Base-by-base conservation (phyloP, 805 yeast genomes). In the Hanseniaspora guilliermondii region DNA sequence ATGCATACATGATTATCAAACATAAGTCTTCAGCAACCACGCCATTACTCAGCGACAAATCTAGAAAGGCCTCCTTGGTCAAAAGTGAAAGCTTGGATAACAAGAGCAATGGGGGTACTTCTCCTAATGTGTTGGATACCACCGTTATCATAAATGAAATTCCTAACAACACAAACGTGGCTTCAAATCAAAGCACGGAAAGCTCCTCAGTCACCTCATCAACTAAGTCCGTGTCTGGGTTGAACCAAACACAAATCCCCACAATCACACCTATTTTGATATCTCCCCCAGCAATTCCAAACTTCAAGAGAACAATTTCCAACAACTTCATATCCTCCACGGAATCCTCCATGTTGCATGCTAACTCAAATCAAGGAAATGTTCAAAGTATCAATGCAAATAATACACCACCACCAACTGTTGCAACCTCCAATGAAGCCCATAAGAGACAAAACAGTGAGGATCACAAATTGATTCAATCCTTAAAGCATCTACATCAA, bases 1-100 rank as follows among this genome's bases (percentile, higher is more conserved):
- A 85, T 64, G 85, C 88, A 0, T 82, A 81, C 73, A 71, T 68
- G 53, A 64, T 62, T 38, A 60, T 54, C 11, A 54, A 44, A 19
- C 53, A 65, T 30, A 57, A 60, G 19, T 58, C 60, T 16, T n/a
- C 25, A 8, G n/a, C 6, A 57, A 57, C 39, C 57, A 57, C 32
- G 17, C 55, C 17, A 37, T 12, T 21, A 36, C 44, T n/a, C 6
- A 22, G 17, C 40, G 25, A 21, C 47, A 41, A 21, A 53, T 48
- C 52, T 44, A 52, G 54, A 49, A 55, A 37, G 11, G 38, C 48
- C 1, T 42, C 47, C 6, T 24, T 32, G 9, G 19, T 39, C 11
- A 27, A 38, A 22, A 21, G 53, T 14, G 37, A 48, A 11, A 38
- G 30, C 40, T 25, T 46, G 53, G 14, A 56, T 59, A n/a, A 53